Conservation (phyloP, 768 basidiomycete genomes). For the Lactifluus volemus region DNA sequence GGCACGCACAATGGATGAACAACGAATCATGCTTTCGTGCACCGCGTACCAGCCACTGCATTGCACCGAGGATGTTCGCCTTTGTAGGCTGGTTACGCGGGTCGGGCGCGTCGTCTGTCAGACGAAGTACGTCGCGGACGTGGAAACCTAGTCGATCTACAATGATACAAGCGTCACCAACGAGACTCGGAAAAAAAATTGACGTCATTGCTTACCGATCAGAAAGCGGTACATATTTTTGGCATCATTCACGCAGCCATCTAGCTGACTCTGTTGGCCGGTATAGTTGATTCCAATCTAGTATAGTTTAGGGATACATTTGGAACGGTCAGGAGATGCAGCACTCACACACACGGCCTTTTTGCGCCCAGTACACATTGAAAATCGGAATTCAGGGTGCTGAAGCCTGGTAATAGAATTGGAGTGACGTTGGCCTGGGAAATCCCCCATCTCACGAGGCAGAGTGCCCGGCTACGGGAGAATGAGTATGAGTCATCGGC, state of each 20-base stretch:
- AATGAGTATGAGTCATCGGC: neutral
- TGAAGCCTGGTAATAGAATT: neutral
- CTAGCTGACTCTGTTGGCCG: constrained; percentile 29
- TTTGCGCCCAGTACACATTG: constrained; percentile 36
- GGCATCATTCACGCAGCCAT: constrained; percentile 45
- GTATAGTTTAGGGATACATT: neutral
- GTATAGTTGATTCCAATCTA: constrained; percentile 42
- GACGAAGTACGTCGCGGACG: constrained; percentile 39
- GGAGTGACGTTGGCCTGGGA: neutral
- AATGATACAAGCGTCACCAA: neutral
- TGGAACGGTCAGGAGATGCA: neutral
- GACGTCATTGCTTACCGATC: constrained; percentile 17
- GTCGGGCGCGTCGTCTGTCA: constrained; percentile 35
- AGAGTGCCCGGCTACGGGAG: neutral
- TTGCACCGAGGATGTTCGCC: constrained; percentile 40
- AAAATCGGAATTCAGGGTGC: constrained; percentile 30
- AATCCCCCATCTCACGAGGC: neutral
- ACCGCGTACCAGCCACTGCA: constrained; percentile 42
- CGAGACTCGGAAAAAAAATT: too few species aligned
- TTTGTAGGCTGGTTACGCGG: constrained; percentile 35
- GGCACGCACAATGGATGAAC: constrained; percentile 31
- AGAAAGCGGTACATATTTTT: constrained; percentile 36
- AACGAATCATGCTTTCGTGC: constrained; percentile 39
- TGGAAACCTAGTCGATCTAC: constrained; percentile 33
- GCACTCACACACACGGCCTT: constrained; percentile 33